A percentile compares a stretch with the other conserved stretches of the same genome.
phyloP scores from a whole-genome alignment of 2,329 filamentous ascomycete species.

The Trichoderma polysporum region DNA sequence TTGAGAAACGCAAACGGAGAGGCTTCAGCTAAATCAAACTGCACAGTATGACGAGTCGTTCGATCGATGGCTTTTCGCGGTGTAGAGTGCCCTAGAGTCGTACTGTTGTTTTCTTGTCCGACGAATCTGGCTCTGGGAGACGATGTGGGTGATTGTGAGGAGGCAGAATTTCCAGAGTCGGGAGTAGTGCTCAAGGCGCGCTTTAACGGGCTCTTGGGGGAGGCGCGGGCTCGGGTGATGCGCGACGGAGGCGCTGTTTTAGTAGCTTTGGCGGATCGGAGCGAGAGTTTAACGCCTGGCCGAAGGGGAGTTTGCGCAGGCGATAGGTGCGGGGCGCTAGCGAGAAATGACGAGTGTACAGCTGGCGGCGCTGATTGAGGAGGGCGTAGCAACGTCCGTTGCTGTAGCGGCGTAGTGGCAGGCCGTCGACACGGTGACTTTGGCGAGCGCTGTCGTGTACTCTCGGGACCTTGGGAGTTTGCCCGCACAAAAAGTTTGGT shows the following conservation, averaged over 20 bases:
- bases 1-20: constrained; percentile 52
- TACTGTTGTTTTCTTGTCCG: constrained; percentile 46
- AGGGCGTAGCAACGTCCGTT: constrained; percentile 34
- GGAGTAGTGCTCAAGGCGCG: constrained; percentile 69
- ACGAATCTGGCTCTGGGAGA: constrained; percentile 38
- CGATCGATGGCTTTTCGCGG: constrained; percentile 41
- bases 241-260: constrained; percentile 49
- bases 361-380: constrained; percentile 39
- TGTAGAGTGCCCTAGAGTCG: constrained; percentile 37
- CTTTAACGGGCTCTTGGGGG: constrained; percentile 78
- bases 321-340: constrained; percentile 39
- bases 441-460: constrained; percentile 47
- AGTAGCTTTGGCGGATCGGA: constrained; percentile 61
- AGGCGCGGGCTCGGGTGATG: constrained; percentile 63
- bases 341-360: constrained; percentile 31
- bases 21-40: constrained; percentile 56
- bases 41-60: constrained; percentile 53
- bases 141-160: constrained; percentile 44
- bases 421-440: constrained; percentile 53
- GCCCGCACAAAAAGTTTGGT: constrained; percentile 72
- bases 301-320: constrained; percentile 64
- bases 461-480: constrained; percentile 48
- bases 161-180: constrained; percentile 67
- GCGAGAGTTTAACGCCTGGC: constrained; percentile 64
- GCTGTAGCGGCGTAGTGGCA: constrained; percentile 35